phyloP scores from a whole-genome alignment of 345 rosid species.

The Murraya koenigii region DNA sequence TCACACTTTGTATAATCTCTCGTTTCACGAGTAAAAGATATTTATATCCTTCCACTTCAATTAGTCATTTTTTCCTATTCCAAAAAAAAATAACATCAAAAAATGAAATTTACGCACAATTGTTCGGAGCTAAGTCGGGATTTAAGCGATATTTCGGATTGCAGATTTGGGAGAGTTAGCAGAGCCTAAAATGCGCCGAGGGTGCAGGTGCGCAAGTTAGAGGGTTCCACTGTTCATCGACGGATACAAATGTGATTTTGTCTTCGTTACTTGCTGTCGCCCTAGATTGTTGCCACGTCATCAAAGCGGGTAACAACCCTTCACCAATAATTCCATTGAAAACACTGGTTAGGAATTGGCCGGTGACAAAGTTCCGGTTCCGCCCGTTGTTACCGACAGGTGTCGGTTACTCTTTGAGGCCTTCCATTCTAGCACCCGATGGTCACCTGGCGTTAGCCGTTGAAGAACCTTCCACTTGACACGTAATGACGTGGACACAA shows the following conservation, averaged over 20 bases:
- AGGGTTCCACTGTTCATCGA: background rate
- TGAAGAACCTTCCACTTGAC: background rate
- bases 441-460: background rate
- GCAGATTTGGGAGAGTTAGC: background rate
- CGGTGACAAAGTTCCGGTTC: background rate
- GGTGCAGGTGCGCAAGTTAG: background rate
- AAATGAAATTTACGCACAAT: no score
- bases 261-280: background rate
- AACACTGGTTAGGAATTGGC: background rate
- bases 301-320: background rate
- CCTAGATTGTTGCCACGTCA: background rate
- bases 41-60: no score
- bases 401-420: background rate
- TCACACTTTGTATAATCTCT: no score
- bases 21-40: no score
- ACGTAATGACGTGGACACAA: background rate
- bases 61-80: no score
- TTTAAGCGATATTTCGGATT: background rate
- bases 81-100: no score
- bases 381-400: background rate
- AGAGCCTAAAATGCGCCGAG: background rate
- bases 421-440: background rate
- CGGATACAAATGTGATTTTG: background rate
- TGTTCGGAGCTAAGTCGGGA: background rate
- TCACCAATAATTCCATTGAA: background rate